phyloP scores from a whole-genome alignment of 129 eudicot species.

The Ambrosia artemisiifolia region DNA sequence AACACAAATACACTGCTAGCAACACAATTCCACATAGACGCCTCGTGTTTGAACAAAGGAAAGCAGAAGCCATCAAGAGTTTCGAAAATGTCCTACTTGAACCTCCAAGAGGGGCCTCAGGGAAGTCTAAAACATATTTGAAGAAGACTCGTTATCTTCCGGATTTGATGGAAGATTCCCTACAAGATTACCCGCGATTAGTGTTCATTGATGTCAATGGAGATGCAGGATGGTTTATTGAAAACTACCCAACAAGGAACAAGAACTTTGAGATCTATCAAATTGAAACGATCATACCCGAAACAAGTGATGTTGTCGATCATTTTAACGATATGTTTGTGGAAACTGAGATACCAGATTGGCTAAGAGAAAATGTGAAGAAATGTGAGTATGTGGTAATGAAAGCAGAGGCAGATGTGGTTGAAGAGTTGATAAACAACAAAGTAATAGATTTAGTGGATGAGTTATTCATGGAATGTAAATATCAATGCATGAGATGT shows the following conservation, averaged over 20 bases:
- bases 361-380: slow-evolving; percentile 59
- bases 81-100: slow-evolving; percentile 63
- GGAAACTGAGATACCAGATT: slow-evolving; percentile 46
- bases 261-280: background rate
- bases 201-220: slow-evolving; percentile 57
- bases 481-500: slow-evolving; percentile 33
- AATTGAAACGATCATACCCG: slow-evolving; percentile 38
- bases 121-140: slow-evolving; percentile 30
- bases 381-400: slow-evolving; percentile 44
- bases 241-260: slow-evolving; percentile 64
- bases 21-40: slow-evolving; percentile 15
- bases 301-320: background rate
- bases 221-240: slow-evolving; percentile 50
- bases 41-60: slow-evolving; percentile 33
- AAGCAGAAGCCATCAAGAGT: slow-evolving; percentile 42
- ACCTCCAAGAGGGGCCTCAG: slow-evolving; percentile 54
- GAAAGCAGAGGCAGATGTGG: slow-evolving; percentile 53
- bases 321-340: background rate
- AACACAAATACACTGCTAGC: slow-evolving; percentile 15
- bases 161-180: slow-evolving; percentile 49
- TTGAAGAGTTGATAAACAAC: slow-evolving; percentile 1
- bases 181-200: slow-evolving; percentile 55
- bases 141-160: slow-evolving; percentile 48
- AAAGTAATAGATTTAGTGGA: slow-evolving; percentile 53
- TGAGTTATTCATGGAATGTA: slow-evolving; percentile 67